These are phyloP conservation scores for Coemansia sp. DNA, from an alignment of 192 early-diverging fungal species.

Conservation along the genomic window DNA sequence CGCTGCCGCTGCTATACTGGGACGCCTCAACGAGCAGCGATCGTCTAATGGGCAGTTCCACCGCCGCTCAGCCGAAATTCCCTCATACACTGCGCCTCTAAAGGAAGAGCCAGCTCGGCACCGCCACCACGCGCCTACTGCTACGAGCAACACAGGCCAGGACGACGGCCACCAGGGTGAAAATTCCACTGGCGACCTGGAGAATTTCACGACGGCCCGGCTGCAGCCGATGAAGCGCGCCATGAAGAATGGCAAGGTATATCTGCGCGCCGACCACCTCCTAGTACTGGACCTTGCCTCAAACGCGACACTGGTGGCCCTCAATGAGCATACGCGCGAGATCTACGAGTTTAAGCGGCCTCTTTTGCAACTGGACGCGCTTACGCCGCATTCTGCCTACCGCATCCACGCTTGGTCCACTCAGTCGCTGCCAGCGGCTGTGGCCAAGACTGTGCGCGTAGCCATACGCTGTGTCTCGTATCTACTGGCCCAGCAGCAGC, in stretches of 20 bases:
- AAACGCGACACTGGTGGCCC: slow-evolving; percentile 7
- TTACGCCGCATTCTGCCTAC: not conserved
- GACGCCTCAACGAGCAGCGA: not conserved
- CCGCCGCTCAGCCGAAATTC: not conserved
- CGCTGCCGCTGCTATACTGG: not conserved
- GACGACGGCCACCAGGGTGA: no score
- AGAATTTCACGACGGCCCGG: slow-evolving; percentile 16
- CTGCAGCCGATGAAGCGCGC: slow-evolving; percentile 30
- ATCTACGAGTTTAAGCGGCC: slow-evolving; percentile 35
- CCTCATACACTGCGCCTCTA: not conserved
- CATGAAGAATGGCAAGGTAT: slow-evolving; percentile 42
- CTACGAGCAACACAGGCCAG: not conserved
- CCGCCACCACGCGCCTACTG: not conserved
- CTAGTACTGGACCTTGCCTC: slow-evolving; percentile 34
- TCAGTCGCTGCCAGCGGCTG: slow-evolving; percentile 13
- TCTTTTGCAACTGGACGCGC: not conserved
- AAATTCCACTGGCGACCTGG: slow-evolving; percentile 1
- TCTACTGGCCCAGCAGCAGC: slow-evolving; percentile 65
- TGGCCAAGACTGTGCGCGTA: slow-evolving; percentile 49
- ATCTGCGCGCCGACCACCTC: slow-evolving; percentile 25
- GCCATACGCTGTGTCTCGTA: slow-evolving; percentile 59
- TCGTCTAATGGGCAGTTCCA: not conserved
- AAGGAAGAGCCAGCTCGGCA: not conserved
- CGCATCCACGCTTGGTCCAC: slow-evolving; percentile 27
- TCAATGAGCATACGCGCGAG: slow-evolving; percentile 9